phyloP scores from a whole-genome alignment of 2,329 filamentous ascomycete genomes.

The Coniochaeta sp. region DNA sequence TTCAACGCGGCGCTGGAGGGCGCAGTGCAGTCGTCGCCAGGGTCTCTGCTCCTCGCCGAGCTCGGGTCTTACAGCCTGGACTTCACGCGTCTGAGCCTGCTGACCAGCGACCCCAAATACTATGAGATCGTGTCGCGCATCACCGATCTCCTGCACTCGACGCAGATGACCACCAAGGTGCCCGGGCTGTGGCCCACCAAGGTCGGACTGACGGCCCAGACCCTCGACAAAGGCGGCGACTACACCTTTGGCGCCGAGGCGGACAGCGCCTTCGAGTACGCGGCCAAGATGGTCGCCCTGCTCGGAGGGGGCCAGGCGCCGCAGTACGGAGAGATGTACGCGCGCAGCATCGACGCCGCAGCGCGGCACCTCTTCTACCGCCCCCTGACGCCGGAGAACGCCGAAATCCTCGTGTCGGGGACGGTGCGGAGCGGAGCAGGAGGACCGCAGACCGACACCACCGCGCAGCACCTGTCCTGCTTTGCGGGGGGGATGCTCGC shows the following conservation, averaged over 20 bases:
- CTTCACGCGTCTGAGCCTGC: constrained; percentile 61
- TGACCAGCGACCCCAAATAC: constrained; percentile 62
- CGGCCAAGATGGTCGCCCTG: constrained; percentile 40
- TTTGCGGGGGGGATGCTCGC: constrained; percentile 3
- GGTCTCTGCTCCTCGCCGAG: constrained; percentile 46
- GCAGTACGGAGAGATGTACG: constrained; percentile 25
- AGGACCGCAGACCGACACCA: not conserved
- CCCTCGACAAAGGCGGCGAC: constrained; percentile 21
- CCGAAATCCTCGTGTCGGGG: constrained; percentile 1
- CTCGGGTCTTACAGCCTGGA: constrained; percentile 36
- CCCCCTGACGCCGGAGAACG: not conserved
- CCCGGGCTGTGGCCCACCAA: constrained; percentile 66
- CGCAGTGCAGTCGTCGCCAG: constrained; percentile 22
- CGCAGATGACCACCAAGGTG: constrained; percentile 58
- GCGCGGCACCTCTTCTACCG: not conserved
- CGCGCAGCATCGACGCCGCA: constrained; percentile 4
- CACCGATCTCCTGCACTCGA: constrained; percentile 56
- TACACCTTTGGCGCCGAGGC: constrained; percentile 25
- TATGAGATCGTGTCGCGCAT: constrained; percentile 71
- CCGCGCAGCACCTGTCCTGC: constrained; percentile 2
- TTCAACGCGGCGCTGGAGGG: constrained; percentile 25
- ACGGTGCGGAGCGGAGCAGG: not conserved
- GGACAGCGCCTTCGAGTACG: constrained; percentile 38
- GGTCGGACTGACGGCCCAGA: constrained; percentile 49
- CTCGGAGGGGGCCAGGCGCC: constrained; percentile 48